These are phyloP conservation scores for Gracilariopsis chorda DNA, from an alignment of 23 red algal species.

Conservation along the genomic window DNA sequence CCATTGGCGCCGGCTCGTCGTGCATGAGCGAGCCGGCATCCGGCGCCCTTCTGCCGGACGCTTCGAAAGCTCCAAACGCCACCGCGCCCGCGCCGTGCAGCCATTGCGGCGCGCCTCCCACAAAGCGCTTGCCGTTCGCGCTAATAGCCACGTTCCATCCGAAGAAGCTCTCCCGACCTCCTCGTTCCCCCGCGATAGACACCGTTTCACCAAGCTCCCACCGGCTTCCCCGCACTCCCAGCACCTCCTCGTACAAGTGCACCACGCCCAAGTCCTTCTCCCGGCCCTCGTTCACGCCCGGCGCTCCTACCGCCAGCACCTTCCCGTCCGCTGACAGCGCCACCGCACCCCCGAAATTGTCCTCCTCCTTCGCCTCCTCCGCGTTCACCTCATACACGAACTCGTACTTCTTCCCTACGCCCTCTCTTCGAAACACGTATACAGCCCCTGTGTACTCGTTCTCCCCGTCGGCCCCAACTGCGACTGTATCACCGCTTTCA, in stretches of 20 bases:
- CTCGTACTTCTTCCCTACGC: neutral
- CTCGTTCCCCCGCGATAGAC: neutral
- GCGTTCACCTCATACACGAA: constrained; percentile 15
- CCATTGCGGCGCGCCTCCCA: neutral
- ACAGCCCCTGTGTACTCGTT: constrained; percentile 65
- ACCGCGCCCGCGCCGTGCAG: neutral
- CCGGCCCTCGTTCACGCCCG: constrained; percentile 27
- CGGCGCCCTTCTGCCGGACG: neutral
- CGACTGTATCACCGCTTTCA: constrained; percentile 5
- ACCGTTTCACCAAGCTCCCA: constrained; percentile 21
- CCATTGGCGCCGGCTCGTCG: neutral
- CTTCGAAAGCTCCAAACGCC: neutral
- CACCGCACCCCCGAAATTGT: constrained; percentile 63
- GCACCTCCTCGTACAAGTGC: constrained; percentile 42
- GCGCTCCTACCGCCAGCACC: constrained; percentile 49
- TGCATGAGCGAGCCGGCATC: constrained; percentile 6
- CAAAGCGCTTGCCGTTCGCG: neutral
- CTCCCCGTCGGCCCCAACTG: constrained; percentile 68
- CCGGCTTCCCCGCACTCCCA: neutral
- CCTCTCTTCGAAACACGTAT: constrained; percentile 23
- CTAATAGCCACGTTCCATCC: constrained; percentile 29
- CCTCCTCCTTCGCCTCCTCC: constrained; percentile 11
- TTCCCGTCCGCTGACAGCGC: constrained; percentile 32
- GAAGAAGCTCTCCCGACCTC: neutral
- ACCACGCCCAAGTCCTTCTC: constrained; percentile 33